Evolutionary conservation across 2,329 filamentous ascomycete species (phyloP), one percentile per base, ranked within the genome.

Genomic region (Fonsecaea monophora): DNA sequence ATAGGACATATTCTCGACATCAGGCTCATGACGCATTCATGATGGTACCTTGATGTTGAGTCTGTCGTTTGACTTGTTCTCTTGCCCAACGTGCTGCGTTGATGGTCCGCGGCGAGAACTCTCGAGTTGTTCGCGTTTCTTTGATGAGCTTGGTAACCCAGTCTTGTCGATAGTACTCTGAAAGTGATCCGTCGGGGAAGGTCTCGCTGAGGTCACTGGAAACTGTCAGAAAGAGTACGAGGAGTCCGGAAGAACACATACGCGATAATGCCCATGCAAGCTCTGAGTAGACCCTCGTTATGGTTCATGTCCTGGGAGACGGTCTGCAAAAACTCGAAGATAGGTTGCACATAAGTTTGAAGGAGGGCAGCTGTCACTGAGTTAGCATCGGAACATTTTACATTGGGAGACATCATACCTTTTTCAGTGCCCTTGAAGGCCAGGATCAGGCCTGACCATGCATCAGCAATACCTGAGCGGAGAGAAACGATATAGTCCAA

Each of bases 191-290:
- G 73, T 91, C 90, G 60, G 94, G 94, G 83, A 96, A 99, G 0
- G 93, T 89, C 75, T 98, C 94, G 57, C 94, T 92, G 71, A 99
- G 86, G 77, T 99, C 95, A 82, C 94, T 96, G 72, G 18, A 55
- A 37, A 50, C 6, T 12, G 76, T 84, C 77, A 87, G 79, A 45
- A 65, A 40, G 59, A 59, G 48, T n/a, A 50, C 18, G 7, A 45
- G 6, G 38, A 42, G 15, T 55, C 40, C n/a, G 9, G 45, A 4
- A 12, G 1, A 57, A 13, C 18, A 81, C 89, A 77, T 86, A 96
- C 92, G 94, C 95, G 81, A 99, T 92, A 63, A 98, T 94, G 78
- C 95, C 95, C 92, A 98, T 98, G 8, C 91, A 88, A n/a, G 94
- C 92, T 73, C 95, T 87, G 85, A 98, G 90, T 57, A 99, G 84